Percentiles rank a stretch among this genome's conserved stretches.
Conservation (phyloP, 2,329 filamentous ascomycete species). For the Helotiales sp. region DNA sequence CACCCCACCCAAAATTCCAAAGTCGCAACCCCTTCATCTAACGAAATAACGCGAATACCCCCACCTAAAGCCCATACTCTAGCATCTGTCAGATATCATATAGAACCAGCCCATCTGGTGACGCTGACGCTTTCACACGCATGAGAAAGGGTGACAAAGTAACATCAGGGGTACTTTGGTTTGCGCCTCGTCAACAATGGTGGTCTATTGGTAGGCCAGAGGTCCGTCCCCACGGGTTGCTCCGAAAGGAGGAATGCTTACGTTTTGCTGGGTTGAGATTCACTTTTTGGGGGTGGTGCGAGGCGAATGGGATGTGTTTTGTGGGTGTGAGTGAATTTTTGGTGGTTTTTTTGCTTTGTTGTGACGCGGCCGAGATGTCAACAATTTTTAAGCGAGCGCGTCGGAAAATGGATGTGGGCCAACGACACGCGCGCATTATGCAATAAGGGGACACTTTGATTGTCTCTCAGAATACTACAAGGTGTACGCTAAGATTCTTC, state of each 20-base stretch:
- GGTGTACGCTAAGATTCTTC: too few relatives aligned
- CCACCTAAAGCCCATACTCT: conserved; percentile 2
- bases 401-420: too few relatives aligned
- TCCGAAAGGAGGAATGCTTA: background rate
- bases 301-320: background rate
- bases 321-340: background rate
- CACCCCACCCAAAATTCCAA: background rate
- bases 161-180: conserved; percentile 11
- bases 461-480: too few relatives aligned
- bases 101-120: background rate
- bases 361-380: too few relatives aligned
- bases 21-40: background rate
- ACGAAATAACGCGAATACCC: background rate
- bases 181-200: conserved; percentile 14
- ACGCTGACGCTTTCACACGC: background rate
- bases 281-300: background rate
- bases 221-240: conserved; percentile 1
- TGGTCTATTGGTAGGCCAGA: background rate
- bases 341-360: background rate
- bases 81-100: background rate
- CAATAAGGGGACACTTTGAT: too few relatives aligned
- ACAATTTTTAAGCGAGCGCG: too few relatives aligned
- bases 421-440: too few relatives aligned
- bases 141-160: conserved; percentile 8
- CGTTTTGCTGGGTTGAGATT: background rate